Conservation (phyloP, 2,329 filamentous ascomycete genomes). For the Aspergillus ochraceus region DNA sequence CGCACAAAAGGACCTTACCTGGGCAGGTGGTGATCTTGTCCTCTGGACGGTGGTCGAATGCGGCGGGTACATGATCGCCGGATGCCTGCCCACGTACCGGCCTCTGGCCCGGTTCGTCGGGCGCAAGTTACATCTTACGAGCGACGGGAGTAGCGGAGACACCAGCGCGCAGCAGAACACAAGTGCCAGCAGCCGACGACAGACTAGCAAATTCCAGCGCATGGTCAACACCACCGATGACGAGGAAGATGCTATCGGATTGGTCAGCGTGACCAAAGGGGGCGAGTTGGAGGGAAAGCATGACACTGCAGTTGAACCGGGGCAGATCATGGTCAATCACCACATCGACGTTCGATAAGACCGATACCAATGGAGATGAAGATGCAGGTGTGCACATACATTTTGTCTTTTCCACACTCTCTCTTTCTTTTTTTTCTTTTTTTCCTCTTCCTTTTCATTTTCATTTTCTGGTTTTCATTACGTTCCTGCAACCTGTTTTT, state of each 20-base stretch:
- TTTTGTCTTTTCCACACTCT: not conserved
- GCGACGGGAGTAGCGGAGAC: not conserved
- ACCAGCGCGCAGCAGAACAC: not conserved
- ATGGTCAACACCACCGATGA: not conserved
- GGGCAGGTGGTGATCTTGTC: conserved; percentile 15
- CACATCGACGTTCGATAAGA: not conserved
- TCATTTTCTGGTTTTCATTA: not conserved
- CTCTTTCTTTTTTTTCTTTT: not conserved
- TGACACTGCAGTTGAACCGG: not conserved
- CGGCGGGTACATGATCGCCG: conserved; percentile 28
- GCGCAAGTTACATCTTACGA: not conserved
- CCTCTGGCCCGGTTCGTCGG: conserved; percentile 17
- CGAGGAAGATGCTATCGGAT: not conserved
- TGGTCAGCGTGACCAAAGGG: not conserved
- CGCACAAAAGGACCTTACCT: conserved; percentile 21
- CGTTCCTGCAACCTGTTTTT: not conserved
- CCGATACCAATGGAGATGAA: too few species aligned
- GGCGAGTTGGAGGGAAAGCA: not conserved
- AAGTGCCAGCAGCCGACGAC: not conserved
- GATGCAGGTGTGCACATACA: too few species aligned
- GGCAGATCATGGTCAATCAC: not conserved
- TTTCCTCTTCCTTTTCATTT: not conserved
- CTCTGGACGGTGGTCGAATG: conserved; percentile 27
- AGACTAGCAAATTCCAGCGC: not conserved
- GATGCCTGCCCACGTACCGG: conserved; percentile 28